Conservation (phyloP, 768 basidiomycete species). For the Russula abietina region DNA sequence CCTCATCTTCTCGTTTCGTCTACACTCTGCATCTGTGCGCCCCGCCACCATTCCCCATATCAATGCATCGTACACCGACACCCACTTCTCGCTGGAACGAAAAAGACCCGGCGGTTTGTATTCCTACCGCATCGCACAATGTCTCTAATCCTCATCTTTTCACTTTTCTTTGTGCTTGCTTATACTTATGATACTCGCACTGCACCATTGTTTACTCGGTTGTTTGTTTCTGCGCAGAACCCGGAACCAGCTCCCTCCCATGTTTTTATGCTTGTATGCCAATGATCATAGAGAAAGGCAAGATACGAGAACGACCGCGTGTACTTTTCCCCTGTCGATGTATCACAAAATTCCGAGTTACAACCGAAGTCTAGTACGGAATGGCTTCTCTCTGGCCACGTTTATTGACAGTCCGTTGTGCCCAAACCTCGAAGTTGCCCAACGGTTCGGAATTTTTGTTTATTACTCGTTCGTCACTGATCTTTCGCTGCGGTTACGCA, state of each 20-base stretch:
- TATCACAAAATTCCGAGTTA: neutral
- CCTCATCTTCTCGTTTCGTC: conserved; percentile 6
- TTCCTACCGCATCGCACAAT: conserved; percentile 20
- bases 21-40: conserved; percentile 7
- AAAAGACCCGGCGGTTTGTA: conserved; percentile 22
- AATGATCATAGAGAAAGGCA: conserved; percentile 21
- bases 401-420: neutral
- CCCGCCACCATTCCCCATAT: conserved; percentile 6
- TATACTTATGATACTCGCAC: conserved; percentile 24
- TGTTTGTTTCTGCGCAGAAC: conserved; percentile 18
- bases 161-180: conserved; percentile 19
- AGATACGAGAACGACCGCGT: conserved; percentile 9
- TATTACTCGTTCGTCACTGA: neutral
- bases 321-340: neutral
- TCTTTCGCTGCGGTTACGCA: neutral
- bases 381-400: neutral
- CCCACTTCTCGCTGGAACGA: conserved; percentile 16
- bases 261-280: conserved; percentile 22
- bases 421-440: neutral
- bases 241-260: conserved; percentile 12
- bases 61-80: conserved; percentile 20
- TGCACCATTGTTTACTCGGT: conserved; percentile 16
- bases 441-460: neutral
- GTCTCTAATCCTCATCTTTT: conserved; percentile 20
- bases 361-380: neutral